Base-by-base conservation (phyloP, 345 rosid species). In the Rhizophora apiculata region DNA sequence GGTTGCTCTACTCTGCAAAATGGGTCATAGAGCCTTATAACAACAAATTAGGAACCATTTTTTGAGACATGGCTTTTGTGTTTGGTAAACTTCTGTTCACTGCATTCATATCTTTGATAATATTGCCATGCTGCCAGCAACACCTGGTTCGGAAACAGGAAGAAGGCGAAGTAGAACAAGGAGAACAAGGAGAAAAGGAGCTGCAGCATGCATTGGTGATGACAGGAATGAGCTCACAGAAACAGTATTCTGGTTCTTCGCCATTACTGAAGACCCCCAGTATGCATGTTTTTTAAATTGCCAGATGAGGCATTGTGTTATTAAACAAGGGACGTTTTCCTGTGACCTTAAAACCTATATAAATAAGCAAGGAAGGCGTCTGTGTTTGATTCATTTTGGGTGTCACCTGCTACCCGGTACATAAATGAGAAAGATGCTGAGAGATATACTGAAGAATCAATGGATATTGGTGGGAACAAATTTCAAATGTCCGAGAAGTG, bases 81-180 rank as follows among this genome's bases (percentile, higher is more conserved):
- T 39, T 31, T 18, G 10, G 1, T 20, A 15, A 51, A 51, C 6
- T 68, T 24, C 21, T 64, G 34, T 52, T 67, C 81, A 82, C 93
- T 89, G 97, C 85, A 71, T 94, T 91, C 79, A 84, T 94, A 80
- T 75, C 84, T 3, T 62, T 89, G 67, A 96, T 91, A 18, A 81
- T 88, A 24, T 68, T 94, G 72, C 82, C 88, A 34, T 88, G 83
- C 80, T 82, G 68, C 72, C 82, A 87, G 68, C 87, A 86, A 71
- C 87, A 84, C 48, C 70, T 82, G 11, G 64, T n/a, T 63, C 56
- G 75, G 55, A 80, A 71, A 8, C 67, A 70, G 18, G 85, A 71
- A 61, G 87, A 61, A 52, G 85, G 31, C 24, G 86, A 69, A 32
- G 76, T 52, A 43, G 80, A 67, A 68, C 77, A 73, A 30, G 34